phyloP scores from a whole-genome alignment of 2,329 filamentous ascomycete genomes.

The Emmonsia crescens region DNA sequence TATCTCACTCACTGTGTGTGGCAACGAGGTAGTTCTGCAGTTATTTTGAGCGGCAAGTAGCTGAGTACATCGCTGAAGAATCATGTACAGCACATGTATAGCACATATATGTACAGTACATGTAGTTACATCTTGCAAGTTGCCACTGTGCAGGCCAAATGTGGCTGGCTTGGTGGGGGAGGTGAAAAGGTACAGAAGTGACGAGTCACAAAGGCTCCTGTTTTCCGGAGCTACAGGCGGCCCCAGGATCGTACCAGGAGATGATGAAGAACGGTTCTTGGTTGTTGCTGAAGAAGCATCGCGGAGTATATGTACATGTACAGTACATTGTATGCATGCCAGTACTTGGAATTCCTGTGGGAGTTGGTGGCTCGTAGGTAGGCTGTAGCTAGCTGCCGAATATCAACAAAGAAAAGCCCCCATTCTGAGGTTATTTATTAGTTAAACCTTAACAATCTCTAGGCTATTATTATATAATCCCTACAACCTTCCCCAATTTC shows the following conservation, averaged over 20 bases:
- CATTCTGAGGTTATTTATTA: too few species aligned
- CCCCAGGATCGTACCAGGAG: background rate
- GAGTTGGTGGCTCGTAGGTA: too few species aligned
- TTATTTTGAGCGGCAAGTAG: background rate
- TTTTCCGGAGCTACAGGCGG: background rate
- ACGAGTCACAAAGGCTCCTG: constrained; percentile 1
- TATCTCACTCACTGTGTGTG: background rate
- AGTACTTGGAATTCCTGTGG: background rate
- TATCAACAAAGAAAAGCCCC: too few species aligned
- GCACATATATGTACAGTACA: background rate
- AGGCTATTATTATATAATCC: too few species aligned
- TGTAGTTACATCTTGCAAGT: too few species aligned
- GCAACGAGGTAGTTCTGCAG: background rate
- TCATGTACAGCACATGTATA: background rate
- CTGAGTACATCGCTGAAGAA: background rate
- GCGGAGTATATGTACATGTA: background rate
- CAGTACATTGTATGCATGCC: background rate
- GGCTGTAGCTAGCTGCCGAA: too few species aligned
- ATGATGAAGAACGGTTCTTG: background rate
- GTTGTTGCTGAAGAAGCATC: background rate
- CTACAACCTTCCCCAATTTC: too few species aligned
- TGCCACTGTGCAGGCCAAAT: background rate
- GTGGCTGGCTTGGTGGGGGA: background rate
- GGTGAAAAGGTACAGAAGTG: background rate
- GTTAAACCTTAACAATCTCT: too few species aligned